A percentile compares a stretch with the other conserved stretches of the same genome.
Evolutionary conservation across 106 monocot genomes (phyloP).

Genomic region (Dactylorhiza incarnata): DNA sequence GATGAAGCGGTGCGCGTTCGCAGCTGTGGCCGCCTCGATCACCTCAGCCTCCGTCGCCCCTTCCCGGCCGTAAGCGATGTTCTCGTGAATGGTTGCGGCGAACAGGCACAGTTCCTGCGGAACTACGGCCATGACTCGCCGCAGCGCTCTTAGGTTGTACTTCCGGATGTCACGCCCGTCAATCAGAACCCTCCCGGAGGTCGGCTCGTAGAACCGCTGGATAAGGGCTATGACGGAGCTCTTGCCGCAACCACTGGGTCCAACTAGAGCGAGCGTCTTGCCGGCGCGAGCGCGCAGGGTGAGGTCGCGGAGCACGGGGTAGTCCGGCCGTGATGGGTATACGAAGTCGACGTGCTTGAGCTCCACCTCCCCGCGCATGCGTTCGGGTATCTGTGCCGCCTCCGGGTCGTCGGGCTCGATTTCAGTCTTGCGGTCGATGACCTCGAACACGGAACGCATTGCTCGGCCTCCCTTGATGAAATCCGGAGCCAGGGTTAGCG

Average conservation of each 20-base stretch:
- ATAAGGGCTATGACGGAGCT: conserved; percentile 79
- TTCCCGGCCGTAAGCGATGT: conserved; percentile 82
- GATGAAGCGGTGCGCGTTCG: conserved; percentile 85
- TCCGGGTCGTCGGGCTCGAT: conserved; percentile 84
- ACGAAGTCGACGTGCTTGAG: conserved; percentile 86
- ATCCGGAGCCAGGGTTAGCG: conserved; percentile 85
- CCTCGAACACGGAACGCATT: conserved; percentile 80
- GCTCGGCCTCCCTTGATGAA: conserved; percentile 94
- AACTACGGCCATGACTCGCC: conserved; percentile 61
- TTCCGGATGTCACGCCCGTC: conserved; percentile 84
- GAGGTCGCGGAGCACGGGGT: conserved; percentile 60
- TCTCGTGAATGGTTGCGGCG: conserved; percentile 64
- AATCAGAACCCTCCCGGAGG: conserved; percentile 67
- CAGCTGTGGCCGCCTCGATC: conserved; percentile 70
- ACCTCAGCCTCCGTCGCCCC: conserved; percentile 68
- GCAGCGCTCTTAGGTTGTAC: conserved; percentile 60
- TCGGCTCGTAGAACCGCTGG: conserved; percentile 87
- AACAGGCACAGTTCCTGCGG: conserved; percentile 93
- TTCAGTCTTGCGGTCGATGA: conserved; percentile 78
- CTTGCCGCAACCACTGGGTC: conserved; percentile 94
- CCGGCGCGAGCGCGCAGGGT: conserved; percentile 80
- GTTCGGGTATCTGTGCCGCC: conserved; percentile 48
- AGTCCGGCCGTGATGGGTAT: conserved; percentile 81
- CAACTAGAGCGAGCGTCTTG: conserved; percentile 70
- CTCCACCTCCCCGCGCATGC: conserved; percentile 83